Evolutionary conservation across 108 stramenopile genomes (phyloP), one percentile per base, ranked within the genome.

Genomic region (Thalassiosira profunda): DNA sequence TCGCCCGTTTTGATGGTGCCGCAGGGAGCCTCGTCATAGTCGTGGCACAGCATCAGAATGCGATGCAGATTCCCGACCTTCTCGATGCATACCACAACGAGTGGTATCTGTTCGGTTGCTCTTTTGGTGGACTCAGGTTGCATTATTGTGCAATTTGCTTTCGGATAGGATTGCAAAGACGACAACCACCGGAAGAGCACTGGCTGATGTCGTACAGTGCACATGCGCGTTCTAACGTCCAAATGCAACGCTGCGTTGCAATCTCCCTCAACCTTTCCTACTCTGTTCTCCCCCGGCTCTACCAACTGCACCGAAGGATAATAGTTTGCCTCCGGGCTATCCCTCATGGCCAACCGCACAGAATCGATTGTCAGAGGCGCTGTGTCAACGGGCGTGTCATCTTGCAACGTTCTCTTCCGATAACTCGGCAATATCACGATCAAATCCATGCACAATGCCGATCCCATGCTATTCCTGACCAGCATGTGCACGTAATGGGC

Each of bases 401-500:
- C 51, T n/a, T 29, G 29, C 20, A 23, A 17, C 24, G 15, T 42
- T 58, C 20, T 61, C 24, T 43, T 49, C 14, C 8, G 51, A 49
- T 53, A 74, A 42, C 38, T 35, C 24, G 79, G 79, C n/a, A 74
- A 18, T 17, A 68, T 31, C 4, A 76, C 54, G 11, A 58, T 46
- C 15, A 76, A 34, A 14, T 76, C 73, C n/a, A 80, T 29, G 35
- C 74, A 80, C 41, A 80, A 34, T 34, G 79, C 79, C 42, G 74
- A 70, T 24, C 79, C 72, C 79, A 80, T 80, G 33, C 66, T 68
- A 31, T 80, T 80, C 14, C 79, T 48, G 4, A 80, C 69, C 21
- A 80, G 31, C 79, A 80, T 80, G 25, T 80, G 79, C 41, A 80
- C 36, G n/a, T 76, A 63, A 72, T 80, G 74, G 0, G 63, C 61